Base-by-base conservation (phyloP, 2,329 filamentous ascomycete genomes). In the Acrodontium crateriforme region DNA sequence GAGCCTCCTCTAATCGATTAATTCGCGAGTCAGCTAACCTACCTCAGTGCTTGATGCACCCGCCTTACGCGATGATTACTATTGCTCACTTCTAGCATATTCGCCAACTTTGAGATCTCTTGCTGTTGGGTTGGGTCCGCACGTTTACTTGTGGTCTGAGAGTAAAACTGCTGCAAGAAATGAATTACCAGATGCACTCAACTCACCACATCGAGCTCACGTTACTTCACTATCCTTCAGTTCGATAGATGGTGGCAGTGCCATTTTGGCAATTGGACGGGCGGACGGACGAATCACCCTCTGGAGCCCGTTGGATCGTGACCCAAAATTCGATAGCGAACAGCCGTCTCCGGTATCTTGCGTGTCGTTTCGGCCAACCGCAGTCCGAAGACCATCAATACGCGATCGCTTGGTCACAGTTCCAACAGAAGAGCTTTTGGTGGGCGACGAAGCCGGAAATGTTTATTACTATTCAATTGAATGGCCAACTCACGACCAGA, bases 171-270 rank as follows among this genome's bases (percentile, higher is more conserved):
- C 38, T 2, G 20, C 30, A 5, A 35, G 32, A 2, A 31, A 32
- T 7, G 37, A 43, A 24, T 3, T 66, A 30, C 64, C 67, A 10
- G 65, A 68, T 26, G 60, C 59, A 20, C 52, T 68, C 29, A 53
- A 67, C 56, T 48, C 59, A 41, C 69, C 73, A 60, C 49, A 53
- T 41, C 41, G 38, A 5, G 45, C 52, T 34, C 69, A 75, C 45
- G 65, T 98, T 22, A 93, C 83, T 0, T 84, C 82, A 5, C 54
- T 95, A n/a, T 75, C 80, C 1, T 95, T 95, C 54, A 95, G 89
- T 1, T 94, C 87, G 0, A 53, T 64, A 1, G 59, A 71, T 44
- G 87, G 87, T 1, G 66, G 65, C 12, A 79, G 77, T 45, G 75
- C 74, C 9, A 89, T 98, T 19, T 65, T 98, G 23, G 87, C 84